Conservation (phyloP, 2,329 filamentous ascomycete species). For the Apiospora malaysiana region DNA sequence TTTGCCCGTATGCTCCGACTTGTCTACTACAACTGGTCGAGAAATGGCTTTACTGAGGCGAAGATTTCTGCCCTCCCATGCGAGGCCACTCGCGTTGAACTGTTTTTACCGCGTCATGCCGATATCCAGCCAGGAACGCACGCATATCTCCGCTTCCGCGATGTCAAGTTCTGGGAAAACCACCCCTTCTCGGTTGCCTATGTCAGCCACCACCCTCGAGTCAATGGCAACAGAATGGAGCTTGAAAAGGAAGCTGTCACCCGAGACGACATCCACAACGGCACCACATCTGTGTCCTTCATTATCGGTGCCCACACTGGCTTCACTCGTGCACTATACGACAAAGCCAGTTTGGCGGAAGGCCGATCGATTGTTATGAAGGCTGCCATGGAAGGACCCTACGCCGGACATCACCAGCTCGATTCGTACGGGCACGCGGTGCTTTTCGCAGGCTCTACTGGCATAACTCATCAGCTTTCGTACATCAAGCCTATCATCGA, state of each 20-base stretch:
- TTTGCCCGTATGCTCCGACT: conserved; percentile 66
- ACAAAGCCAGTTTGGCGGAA: conserved; percentile 64
- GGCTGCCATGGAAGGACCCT: conserved; percentile 88
- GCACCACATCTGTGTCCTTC: conserved; percentile 71
- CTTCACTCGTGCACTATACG: conserved; percentile 82
- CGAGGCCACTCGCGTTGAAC: conserved; percentile 72
- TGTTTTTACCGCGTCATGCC: conserved; percentile 71
- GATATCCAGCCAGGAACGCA: conserved; percentile 74
- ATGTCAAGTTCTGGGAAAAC: conserved; percentile 71
- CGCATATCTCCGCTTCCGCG: conserved; percentile 74
- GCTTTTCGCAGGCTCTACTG: conserved; percentile 89
- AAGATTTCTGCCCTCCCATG: conserved; percentile 71
- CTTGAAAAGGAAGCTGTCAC: conserved; percentile 34
- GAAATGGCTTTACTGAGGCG: conserved; percentile 65
- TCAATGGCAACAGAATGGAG: conserved; percentile 37
- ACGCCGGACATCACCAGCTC: conserved; percentile 81
- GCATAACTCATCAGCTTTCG: conserved; percentile 93
- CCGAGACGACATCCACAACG: conserved; percentile 32
- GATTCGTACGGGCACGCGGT: conserved; percentile 92
- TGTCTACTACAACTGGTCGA: conserved; percentile 69
- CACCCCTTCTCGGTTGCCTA: conserved; percentile 83
- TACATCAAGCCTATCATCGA: conserved; percentile 80
- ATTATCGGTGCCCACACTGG: conserved; percentile 88
- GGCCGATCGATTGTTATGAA: conserved; percentile 63
- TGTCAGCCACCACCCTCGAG: conserved; percentile 62